Conservation (phyloP, 129 eudicot species). For the Flaveria bidentis region DNA sequence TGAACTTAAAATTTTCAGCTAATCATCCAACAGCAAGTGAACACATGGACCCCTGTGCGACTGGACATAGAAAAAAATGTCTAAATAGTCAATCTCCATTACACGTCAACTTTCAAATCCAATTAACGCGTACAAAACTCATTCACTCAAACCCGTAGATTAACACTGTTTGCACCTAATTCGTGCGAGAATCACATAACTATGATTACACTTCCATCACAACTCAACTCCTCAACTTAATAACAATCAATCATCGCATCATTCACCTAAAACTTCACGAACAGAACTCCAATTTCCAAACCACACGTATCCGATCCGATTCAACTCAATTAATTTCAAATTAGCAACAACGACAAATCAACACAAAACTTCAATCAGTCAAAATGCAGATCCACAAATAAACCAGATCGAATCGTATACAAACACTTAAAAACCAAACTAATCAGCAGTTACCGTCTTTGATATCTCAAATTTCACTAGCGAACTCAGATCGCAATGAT, state of each 20-base stretch:
- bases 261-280: conserved; percentile 6
- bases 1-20: neutral
- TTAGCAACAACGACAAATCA: conserved; percentile 16
- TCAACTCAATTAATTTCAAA: neutral
- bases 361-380: conserved; percentile 9
- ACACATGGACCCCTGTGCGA: conserved; percentile 21
- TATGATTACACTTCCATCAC: conserved; percentile 7
- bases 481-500: conserved; percentile 33
- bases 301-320: conserved; percentile 22
- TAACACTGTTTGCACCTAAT: neutral
- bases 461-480: conserved; percentile 18
- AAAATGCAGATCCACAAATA: conserved; percentile 44
- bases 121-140: neutral
- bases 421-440: conserved; percentile 18
- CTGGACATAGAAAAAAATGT: conserved; percentile 6
- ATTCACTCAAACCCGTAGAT: neutral
- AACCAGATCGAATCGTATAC: conserved; percentile 28
- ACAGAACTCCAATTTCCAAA: neutral
- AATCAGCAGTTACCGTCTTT: conserved; percentile 6
- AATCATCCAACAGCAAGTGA: conserved; percentile 16
- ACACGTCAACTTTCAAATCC: conserved; percentile 25
- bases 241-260: conserved; percentile 2
- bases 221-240: conserved; percentile 13
- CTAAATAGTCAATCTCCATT: conserved; percentile 9
- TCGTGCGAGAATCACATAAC: conserved; percentile 14